Evolutionary conservation across 495 filamentous ascomycete species (phyloP), one percentile per base, ranked within the genome.

Genomic region (Aspergillus sclerotioniger): DNA sequence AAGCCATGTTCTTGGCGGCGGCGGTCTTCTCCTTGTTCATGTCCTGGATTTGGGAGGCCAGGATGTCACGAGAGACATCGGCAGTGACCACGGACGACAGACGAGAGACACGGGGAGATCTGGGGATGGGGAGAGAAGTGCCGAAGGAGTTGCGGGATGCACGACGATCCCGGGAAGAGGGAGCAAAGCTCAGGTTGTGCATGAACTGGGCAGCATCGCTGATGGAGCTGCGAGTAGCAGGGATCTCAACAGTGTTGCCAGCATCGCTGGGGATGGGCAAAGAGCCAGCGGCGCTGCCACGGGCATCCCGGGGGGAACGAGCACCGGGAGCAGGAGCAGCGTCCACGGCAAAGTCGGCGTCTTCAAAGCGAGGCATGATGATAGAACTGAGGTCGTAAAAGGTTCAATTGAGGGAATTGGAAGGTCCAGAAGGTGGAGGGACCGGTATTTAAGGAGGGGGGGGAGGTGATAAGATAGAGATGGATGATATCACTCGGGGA

Each of bases 141-240:
- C 88, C 89, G 63, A 92, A 91, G 12, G 88, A 91, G 81, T 91
- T 92, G 58, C 88, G 82, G 33, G 89, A 91, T 20, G 83, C 76
- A 48, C 88, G 76, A 35, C 88, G 77, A 54, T 86, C 82, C 69
- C 81, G 83, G 70, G 82, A 80, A 2, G 88, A 90, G 7, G 87
- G 88, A 3, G 80, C 70, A 29, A 85, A 68, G 59, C 84, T 88
- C 69, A 91, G 75, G 57, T 82, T 81, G 77, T 91, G 88, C 88
- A 91, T 90, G 72, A 85, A 86, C 53, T 82, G 74, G 21, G 83
- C 76, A 28, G 84, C 83, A 74, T 91, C 84, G 16, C 87, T 84
- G 61, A 89, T 82, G 35, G 86, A 81, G 32, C 86, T 89, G 54
- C 87, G 75, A 25, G 85, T 79, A 17, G 88, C 87, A 17, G 88